A percentile compares a stretch with the other conserved stretches of the same genome.
Evolutionary conservation across 164 flowering plant species (phyloP).

Genomic region (Umbilicus rupestris): DNA sequence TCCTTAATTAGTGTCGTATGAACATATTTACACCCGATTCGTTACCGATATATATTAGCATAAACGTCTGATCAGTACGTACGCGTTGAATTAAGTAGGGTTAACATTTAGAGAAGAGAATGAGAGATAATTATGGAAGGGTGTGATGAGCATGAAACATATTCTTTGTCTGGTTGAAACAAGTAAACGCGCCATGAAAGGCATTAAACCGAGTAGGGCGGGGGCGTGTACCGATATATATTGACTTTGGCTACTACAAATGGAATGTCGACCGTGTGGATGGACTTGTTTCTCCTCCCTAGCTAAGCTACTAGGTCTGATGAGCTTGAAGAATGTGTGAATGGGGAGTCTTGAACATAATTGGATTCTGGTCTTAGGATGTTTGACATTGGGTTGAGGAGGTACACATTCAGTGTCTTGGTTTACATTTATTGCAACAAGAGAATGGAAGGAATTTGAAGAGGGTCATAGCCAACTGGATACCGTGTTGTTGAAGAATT

Average conservation of each 20-base stretch:
- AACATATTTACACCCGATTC: no score
- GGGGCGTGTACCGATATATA: no score
- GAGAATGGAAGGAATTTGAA: neutral
- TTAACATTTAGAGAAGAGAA: neutral
- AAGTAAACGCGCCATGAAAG: slow-evolving; percentile 5
- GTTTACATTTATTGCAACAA: neutral
- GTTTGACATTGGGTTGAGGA: neutral
- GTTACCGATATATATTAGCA: no score
- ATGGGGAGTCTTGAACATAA: neutral
- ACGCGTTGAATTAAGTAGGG: neutral
- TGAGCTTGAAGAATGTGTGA: neutral
- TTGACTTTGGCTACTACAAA: neutral
- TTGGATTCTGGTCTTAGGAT: neutral
- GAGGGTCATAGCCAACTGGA: neutral
- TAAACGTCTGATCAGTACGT: neutral
- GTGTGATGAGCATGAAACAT: neutral
- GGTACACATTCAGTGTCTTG: neutral
- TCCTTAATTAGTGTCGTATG: neutral
- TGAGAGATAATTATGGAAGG: neutral
- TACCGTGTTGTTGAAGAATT: neutral
- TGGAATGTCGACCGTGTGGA: slow-evolving; percentile 1
- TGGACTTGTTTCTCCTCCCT: neutral
- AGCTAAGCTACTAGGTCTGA: neutral
- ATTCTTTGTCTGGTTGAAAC: neutral
- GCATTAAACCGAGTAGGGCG: neutral